Evolutionary conservation across 1,284 basidiomycete genomes (phyloP), one percentile per base, ranked within the genome.

Genomic region (Irpex rosettiformis): DNA sequence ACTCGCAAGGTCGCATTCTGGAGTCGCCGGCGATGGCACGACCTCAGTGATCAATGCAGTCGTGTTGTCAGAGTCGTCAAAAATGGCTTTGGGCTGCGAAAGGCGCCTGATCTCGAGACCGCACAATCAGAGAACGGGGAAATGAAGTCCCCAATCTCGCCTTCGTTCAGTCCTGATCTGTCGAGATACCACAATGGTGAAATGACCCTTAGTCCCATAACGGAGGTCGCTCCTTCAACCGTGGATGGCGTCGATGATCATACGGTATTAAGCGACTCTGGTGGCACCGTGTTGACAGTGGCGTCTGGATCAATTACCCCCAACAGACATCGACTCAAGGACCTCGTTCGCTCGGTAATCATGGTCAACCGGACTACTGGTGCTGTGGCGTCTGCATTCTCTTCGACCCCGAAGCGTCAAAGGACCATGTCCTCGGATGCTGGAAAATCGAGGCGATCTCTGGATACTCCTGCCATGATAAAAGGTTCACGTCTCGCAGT

Each of bases 401-500:
- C 40, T 62, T 53, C 56, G 43, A 61, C 8, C 55, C 70, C 68
- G 37, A 67, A 66, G 56, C 73, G 79, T 29, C 74, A 77, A 62
- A 67, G 79, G 40, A 82, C 81, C 27, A 71, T 75, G 30, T 82
- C 80, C 10, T 77, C 82, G 51, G 72, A 69, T 21, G 71, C 72
- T 11, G 52, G 47, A 10, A 67, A 59, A 47, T 55, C 61, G 7
- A 64, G 63, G 6, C 55, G 52, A 24, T 54, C 60, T 1, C 18
- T 58, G 24, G 68, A 72, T 52, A 73, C 77, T 42, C 72, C 76
- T 22, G 67, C 78, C 55, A 73, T 78, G 51, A 69, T 83, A 28
- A 69, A 80, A 51, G 77, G 76, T 30, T 84, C 82, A 53, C 78
- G 86, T 16, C 75, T 89, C 3, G 76, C 82, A 5, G 70, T 70